These are phyloP conservation scores for Hygrocybe punicea DNA, from an alignment of 768 basidiomycete genomes.

Conservation along the genomic window DNA sequence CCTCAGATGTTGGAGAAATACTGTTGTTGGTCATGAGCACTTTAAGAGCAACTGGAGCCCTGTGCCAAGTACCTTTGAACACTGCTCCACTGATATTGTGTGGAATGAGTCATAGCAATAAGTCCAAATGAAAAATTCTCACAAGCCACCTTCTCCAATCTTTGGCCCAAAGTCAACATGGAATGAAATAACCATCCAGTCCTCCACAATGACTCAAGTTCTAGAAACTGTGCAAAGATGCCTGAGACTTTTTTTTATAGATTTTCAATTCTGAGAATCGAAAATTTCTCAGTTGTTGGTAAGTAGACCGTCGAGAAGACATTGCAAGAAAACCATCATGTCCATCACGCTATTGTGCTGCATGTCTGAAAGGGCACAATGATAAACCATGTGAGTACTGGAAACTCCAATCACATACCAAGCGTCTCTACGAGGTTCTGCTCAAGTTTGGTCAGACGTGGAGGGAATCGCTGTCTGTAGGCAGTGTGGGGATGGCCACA, in stretches of 20 bases:
- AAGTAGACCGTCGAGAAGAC: conserved; percentile 10
- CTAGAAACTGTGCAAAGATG: conserved; percentile 14
- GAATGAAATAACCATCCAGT: conserved; percentile 21
- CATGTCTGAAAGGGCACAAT: background rate
- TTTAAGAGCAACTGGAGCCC: conserved; percentile 22
- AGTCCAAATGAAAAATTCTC: background rate
- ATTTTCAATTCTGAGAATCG: too few species aligned
- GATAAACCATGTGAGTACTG: background rate
- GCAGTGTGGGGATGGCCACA: too few species aligned
- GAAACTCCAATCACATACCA: background rate
- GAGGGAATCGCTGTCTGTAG: too few species aligned
- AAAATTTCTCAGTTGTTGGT: conserved; percentile 1
- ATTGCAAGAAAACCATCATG: conserved; percentile 22
- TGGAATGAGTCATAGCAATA: background rate
- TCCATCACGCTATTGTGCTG: conserved; percentile 14
- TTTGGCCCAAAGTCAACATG: conserved; percentile 23
- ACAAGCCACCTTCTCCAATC: conserved; percentile 29
- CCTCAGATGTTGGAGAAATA: conserved; percentile 9
- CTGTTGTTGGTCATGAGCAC: conserved; percentile 15
- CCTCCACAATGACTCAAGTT: conserved; percentile 7
- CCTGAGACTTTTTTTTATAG: conserved; percentile 14
- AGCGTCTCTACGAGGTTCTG: background rate
- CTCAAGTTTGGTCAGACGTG: background rate
- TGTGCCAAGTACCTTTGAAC: conserved; percentile 21
- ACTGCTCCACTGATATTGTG: conserved; percentile 15